Conservation (phyloP, 192 early-diverging fungal species). For the Mortierella alpina region DNA sequence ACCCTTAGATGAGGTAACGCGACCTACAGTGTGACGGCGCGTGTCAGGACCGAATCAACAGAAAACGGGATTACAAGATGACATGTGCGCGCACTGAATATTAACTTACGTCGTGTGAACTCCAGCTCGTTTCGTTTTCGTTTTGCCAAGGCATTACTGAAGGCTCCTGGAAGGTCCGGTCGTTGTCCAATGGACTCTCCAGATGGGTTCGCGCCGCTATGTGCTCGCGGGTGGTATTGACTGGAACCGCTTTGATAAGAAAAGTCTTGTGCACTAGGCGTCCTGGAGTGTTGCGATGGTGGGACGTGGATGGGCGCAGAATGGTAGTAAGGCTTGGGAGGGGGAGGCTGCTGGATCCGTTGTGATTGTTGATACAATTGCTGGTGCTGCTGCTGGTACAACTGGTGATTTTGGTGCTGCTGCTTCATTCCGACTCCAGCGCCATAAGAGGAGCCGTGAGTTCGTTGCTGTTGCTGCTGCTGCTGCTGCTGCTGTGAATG, state of each 20-base stretch:
- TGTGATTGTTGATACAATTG: conserved; percentile 21
- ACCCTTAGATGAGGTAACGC: conserved; percentile 16
- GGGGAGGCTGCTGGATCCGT: conserved; percentile 19
- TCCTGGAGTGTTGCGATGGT: conserved; percentile 11
- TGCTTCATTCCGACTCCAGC: conserved; percentile 16
- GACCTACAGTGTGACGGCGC: conserved; percentile 13
- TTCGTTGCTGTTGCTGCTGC: conserved; percentile 14
- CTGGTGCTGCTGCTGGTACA: conserved; percentile 29
- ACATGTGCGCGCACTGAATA: neutral
- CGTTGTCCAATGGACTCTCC: neutral
- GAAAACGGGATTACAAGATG: neutral
- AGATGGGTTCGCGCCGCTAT: no score
- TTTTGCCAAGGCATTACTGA: conserved; percentile 24
- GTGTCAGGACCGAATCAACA: neutral
- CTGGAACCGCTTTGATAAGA: conserved; percentile 1
- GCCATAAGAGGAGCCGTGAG: neutral
- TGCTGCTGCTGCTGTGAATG: conserved; percentile 30
- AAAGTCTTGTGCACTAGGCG: conserved; percentile 27
- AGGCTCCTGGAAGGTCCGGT: neutral
- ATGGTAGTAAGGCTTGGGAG: conserved; percentile 32
- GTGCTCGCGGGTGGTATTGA: conserved; percentile 2
- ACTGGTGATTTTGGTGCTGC: conserved; percentile 22
- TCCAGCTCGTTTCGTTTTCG: conserved; percentile 43
- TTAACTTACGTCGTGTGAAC: conserved; percentile 30
- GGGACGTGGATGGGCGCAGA: conserved; percentile 15